A percentile compares a stretch with the other conserved stretches of the same genome.
These are phyloP conservation scores for Thermomucor indicae-seudaticae DNA, from an alignment of 371 early-diverging fungal genomes.

Conservation along the genomic window DNA sequence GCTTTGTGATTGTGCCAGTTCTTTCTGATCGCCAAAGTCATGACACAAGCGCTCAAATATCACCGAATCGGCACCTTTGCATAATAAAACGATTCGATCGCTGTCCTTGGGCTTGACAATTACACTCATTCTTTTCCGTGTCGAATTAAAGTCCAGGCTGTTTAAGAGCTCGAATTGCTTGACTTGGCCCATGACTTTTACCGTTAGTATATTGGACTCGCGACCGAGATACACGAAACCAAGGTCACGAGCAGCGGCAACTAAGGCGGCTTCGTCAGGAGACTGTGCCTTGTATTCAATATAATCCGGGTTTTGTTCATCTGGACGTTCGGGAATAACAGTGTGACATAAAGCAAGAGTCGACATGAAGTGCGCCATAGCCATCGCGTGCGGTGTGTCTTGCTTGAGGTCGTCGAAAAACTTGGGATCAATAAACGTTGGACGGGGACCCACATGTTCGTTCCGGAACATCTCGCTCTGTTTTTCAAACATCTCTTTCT, in stretches of 20 bases:
- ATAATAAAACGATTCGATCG: constrained; percentile 75
- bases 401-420: constrained; percentile 33
- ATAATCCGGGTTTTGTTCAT: constrained; percentile 29
- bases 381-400: constrained; percentile 49
- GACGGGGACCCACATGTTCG: constrained; percentile 28
- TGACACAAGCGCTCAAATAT: constrained; percentile 75
- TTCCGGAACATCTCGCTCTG: constrained; percentile 33
- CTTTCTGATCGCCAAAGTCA: constrained; percentile 37
- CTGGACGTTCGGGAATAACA: constrained; percentile 59
- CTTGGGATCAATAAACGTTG: constrained; percentile 40
- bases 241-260: constrained; percentile 84
- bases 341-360: constrained; percentile 75
- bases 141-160: constrained; percentile 79
- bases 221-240: constrained; percentile 83
- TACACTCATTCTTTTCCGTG: constrained; percentile 85
- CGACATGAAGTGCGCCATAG: constrained; percentile 69
- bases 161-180: constrained; percentile 61
- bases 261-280: constrained; percentile 94
- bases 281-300: constrained; percentile 89
- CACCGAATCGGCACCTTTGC: constrained; percentile 97
- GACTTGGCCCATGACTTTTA: constrained; percentile 70
- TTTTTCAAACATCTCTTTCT: constrained; percentile 27
- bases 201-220: constrained; percentile 50
- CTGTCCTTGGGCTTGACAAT: constrained; percentile 64
- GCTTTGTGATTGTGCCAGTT: constrained; percentile 38